Evolutionary conservation across 192 early-diverging fungal species (phyloP).

Genomic region (Coemansia reversa): DNA sequence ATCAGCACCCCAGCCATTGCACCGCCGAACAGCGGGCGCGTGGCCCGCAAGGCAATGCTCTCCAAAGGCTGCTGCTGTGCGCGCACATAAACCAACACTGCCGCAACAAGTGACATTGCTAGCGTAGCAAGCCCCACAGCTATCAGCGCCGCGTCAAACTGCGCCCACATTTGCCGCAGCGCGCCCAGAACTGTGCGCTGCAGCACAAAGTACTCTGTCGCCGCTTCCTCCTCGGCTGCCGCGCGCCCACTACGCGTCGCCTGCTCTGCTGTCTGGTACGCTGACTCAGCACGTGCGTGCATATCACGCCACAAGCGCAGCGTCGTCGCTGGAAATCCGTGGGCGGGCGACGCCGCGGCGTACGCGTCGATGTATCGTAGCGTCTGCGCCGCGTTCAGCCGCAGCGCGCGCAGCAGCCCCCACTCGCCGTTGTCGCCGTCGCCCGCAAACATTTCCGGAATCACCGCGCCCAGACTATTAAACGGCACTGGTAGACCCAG

Average conservation of each 20-base stretch:
- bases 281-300: slow-evolving; percentile 24
- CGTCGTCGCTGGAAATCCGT: slow-evolving; percentile 44
- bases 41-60: not conserved
- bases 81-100: slow-evolving; percentile 11
- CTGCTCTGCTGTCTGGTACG: not conserved
- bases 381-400: slow-evolving; percentile 66
- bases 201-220: slow-evolving; percentile 53
- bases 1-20: slow-evolving; percentile 13
- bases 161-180: slow-evolving; percentile 86
- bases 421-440: slow-evolving; percentile 21
- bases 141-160: slow-evolving; percentile 84
- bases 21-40: slow-evolving; percentile 6
- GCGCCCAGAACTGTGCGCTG: slow-evolving; percentile 64
- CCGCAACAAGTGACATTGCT: slow-evolving; percentile 2
- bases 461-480: slow-evolving; percentile 84
- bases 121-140: slow-evolving; percentile 66
- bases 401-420: slow-evolving; percentile 57
- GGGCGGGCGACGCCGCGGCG: slow-evolving; percentile 26
- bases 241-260: slow-evolving; percentile 8
- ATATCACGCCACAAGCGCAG: slow-evolving; percentile 33
- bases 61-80: slow-evolving; percentile 16
- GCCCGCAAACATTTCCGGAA: slow-evolving; percentile 81
- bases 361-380: slow-evolving; percentile 48
- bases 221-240: slow-evolving; percentile 34
- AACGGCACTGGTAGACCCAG: slow-evolving; percentile 89